Evolutionary conservation across 805 yeast genomes (phyloP), one percentile per base, ranked within the genome.

Genomic region (Monosporozyma aquatica): DNA sequence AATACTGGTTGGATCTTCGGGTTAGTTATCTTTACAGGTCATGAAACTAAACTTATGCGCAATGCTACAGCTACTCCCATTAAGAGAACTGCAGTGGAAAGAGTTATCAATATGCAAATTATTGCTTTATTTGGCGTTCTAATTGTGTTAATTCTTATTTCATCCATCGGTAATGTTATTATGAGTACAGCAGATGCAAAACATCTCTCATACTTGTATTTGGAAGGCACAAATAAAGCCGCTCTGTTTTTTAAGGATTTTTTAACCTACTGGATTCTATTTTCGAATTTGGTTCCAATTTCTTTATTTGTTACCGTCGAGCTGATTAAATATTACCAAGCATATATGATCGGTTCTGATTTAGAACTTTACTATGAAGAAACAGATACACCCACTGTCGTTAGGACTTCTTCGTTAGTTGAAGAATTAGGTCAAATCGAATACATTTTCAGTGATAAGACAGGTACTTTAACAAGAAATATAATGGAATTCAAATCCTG

Each of bases 41-140:
- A 94, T 61, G 98, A 92, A 65, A 92, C 99, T 0, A 92, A 92
- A 57, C 71, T 92, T 50, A 90, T 92, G 97, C 78, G 98, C 59
- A 92, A 92, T 66, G 98, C 99, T 15, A 89, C 97, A 2, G 97
- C 98, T 1, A 81, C 99, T 2, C 99, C 99, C 9, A 94, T 92
- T 55, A 92, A 92, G 61, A 75, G 95, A 55, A 92, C 99, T 0
- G 95, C 95, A 21, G 97, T 94, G 11, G 99, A 92, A 68, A 77
- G 95, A 61, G 83, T 89, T 65, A 90, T 92, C 53, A 94, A 92
- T 59, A 64, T 85, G 53, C 99, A 92, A 62, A 90, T 92, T 54
- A 66, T 92, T 45, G 95, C 90, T 2, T 68, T 92, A 47, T 92
- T 92, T 60, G 77, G 82, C 22, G 79, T 92, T 43, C 72, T 92